Conservation (phyloP, 139 green algal genomes). For the Asterochloris sp. region DNA sequence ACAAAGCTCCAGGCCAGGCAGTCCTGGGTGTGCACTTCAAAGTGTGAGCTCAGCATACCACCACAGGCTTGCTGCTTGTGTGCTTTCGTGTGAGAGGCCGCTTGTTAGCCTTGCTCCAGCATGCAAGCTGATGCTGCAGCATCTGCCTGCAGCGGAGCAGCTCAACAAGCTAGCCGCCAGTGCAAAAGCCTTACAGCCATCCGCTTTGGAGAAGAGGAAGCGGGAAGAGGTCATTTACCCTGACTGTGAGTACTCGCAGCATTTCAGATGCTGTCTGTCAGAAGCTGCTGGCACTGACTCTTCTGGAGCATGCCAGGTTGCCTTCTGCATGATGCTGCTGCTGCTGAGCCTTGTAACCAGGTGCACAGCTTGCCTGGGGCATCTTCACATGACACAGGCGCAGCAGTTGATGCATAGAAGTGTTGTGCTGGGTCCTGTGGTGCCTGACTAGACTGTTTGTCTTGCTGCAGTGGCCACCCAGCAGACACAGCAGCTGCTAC, state of each 20-base stretch:
- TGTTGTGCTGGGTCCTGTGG: background rate
- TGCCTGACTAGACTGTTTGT: background rate
- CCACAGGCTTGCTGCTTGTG: background rate
- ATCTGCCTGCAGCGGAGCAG: slow-evolving; percentile 1
- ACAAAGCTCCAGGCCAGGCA: background rate
- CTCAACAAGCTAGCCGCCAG: background rate
- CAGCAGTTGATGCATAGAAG: background rate
- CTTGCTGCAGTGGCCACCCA: slow-evolving; percentile 4
- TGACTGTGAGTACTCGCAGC: background rate
- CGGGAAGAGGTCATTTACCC: background rate
- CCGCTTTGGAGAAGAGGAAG: background rate
- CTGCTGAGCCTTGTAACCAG: background rate
- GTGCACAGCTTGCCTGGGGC: background rate
- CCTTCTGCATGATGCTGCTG: background rate
- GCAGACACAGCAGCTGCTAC: slow-evolving; percentile 6
- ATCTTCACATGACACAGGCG: background rate
- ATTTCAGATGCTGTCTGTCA: background rate
- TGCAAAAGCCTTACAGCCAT: background rate
- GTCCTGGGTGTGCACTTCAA: background rate
- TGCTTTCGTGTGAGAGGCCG: too few relatives aligned
- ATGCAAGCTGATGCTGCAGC: background rate
- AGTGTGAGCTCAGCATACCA: background rate
- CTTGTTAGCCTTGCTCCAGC: background rate
- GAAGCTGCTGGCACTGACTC: background rate
- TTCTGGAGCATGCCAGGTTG: background rate